These are phyloP conservation scores for Diaporthe longicolla DNA, from an alignment of 2,329 filamentous ascomycete species.

Conservation along the genomic window DNA sequence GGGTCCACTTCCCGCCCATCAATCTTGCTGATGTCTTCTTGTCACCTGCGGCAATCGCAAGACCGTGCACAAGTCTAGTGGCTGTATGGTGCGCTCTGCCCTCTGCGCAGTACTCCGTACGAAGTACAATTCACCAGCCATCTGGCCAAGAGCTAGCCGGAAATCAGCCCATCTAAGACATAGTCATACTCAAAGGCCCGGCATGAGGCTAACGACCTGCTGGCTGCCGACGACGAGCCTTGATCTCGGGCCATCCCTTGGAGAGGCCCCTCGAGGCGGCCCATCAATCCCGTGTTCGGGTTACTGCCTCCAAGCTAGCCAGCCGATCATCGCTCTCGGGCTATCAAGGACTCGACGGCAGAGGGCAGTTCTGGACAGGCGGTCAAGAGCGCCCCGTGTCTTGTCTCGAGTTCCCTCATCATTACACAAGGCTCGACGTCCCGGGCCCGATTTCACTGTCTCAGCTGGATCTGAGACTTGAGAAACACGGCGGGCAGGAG, in stretches of 20 bases:
- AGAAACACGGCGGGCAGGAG: constrained; percentile 6
- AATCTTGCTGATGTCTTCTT: constrained; percentile 33
- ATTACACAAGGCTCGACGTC: constrained; percentile 22
- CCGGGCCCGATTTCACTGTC: constrained; percentile 25
- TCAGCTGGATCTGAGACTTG: constrained; percentile 39
- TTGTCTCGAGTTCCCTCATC: constrained; percentile 28
- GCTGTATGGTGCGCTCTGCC: constrained; percentile 6
- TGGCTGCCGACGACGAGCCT: constrained; percentile 16
- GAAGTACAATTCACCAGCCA: constrained; percentile 4
- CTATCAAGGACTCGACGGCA: neutral
- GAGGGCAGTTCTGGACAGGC: constrained; percentile 18
- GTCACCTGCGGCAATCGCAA: constrained; percentile 21
- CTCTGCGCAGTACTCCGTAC: neutral
- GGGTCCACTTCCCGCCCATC: constrained; percentile 32
- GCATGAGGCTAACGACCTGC: constrained; percentile 25
- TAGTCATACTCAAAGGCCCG: constrained; percentile 6
- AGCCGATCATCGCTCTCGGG: constrained; percentile 28
- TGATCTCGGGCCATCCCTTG: constrained; percentile 13
- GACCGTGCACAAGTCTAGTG: constrained; percentile 27
- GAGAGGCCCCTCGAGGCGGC: neutral
- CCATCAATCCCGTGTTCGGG: constrained; percentile 20
- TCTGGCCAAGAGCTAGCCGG: neutral
- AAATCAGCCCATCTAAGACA: neutral
- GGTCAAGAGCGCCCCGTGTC: constrained; percentile 36
- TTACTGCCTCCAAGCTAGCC: constrained; percentile 27